Evolutionary conservation across 2,329 filamentous ascomycete genomes (phyloP), one percentile per base, ranked within the genome.

Genomic region (Colletotrichum orchidophilum): DNA sequence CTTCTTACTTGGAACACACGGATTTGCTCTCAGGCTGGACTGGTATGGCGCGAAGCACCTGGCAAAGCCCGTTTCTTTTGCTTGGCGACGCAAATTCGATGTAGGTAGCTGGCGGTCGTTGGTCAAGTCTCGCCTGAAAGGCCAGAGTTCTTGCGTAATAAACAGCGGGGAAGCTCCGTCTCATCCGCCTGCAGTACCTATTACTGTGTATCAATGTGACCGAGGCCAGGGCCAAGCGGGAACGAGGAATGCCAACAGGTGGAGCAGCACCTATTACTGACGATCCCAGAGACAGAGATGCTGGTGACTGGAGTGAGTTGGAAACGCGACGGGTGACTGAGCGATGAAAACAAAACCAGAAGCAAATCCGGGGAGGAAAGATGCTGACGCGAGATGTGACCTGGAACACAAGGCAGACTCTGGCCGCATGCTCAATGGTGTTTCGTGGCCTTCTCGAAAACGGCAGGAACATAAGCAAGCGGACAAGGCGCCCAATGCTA

Each of bases 361-460:
- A 12, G 29, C 13, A 27, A 66, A 50, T 24, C n/a, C n/a, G 18
- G 8, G 15, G n/a, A 50, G 31, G 21, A 57, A 66, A 62, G 42
- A 67, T 52, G 33, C 24, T 29, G 29, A 12, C 29, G 46, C n/a
- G 29, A 50, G n/a, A 15, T 46, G 33, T 18, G 35, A 31, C 15
- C 31, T 21, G 26, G 27, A 33, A 24, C 21, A 18, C 21, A 46
- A 26, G 29, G 27, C 27, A 33, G 64, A 60, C 27, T 35, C 54
- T 42, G 35, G 46, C 39, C 18, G 21, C 50, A 58, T 58, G 24
- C 26, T 50, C 27, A 69, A 54, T 63, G 58, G 27, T 69, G 64
- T 68, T 54, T 71, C 65, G 69, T 71, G 64, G 65, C 69, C 69
- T 71, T 63, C 69, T 69, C 65, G 69, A 69, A 69, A 71, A 69